phyloP scores from a whole-genome alignment of 2,329 filamentous ascomycete genomes.

The Sodiomyces alkalinus region DNA sequence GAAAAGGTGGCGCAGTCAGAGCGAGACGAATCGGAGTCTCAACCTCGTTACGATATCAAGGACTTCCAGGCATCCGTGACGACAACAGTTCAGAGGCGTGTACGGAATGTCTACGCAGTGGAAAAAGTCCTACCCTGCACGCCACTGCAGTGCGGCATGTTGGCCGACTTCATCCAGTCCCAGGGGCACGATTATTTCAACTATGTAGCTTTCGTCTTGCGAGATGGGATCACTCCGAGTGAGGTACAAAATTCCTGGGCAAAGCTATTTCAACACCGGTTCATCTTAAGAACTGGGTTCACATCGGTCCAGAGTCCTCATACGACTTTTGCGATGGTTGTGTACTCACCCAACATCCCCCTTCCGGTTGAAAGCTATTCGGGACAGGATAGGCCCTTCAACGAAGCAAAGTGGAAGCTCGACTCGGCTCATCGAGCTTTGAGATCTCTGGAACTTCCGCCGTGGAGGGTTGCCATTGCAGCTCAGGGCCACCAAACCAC shows the following conservation, averaged over 20 bases:
- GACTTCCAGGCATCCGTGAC: constrained; percentile 20
- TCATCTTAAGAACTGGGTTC: constrained; percentile 68
- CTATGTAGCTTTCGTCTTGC: constrained; percentile 40
- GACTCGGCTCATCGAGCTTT: constrained; percentile 16
- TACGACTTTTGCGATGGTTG: constrained; percentile 60
- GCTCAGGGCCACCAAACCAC: constrained; percentile 8
- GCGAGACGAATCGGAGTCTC: neutral
- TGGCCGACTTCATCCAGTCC: constrained; percentile 58
- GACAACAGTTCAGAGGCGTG: constrained; percentile 15
- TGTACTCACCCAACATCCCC: constrained; percentile 23
- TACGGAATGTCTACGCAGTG: too few relatives aligned
- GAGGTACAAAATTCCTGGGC: constrained; percentile 44
- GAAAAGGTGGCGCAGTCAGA: constrained; percentile 2
- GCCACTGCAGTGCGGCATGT: constrained; percentile 62
- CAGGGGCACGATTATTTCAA: constrained; percentile 62
- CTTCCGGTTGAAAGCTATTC: constrained; percentile 1
- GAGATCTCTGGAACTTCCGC: constrained; percentile 32
- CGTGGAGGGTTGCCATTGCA: constrained; percentile 47
- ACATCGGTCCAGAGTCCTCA: constrained; percentile 41
- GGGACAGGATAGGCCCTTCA: constrained; percentile 10
- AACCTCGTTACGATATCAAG: constrained; percentile 21
- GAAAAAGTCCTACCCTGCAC: constrained; percentile 63
- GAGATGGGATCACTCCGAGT: constrained; percentile 18
- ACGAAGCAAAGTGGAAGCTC: constrained; percentile 21
- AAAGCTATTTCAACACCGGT: constrained; percentile 35